Conservation (phyloP, 441 rosid species). For the Pelargonium fulgidum region DNA sequence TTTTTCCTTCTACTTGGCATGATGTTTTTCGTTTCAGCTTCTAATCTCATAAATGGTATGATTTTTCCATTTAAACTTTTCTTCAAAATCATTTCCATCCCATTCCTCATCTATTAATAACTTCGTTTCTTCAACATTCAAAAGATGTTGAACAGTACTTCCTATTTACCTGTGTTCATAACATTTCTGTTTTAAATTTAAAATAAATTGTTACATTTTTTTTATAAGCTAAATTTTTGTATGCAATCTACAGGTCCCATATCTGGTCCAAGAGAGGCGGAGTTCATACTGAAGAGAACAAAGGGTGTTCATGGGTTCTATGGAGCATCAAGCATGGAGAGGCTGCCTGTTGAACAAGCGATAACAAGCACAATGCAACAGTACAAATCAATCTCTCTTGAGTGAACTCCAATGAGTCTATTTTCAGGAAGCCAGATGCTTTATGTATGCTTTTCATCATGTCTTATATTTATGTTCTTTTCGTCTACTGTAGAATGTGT, state of each 20-base stretch:
- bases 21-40: constrained; percentile 7
- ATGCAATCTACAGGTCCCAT: constrained; percentile 62
- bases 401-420: constrained; percentile 30
- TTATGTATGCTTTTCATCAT: constrained; percentile 1
- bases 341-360: constrained; percentile 82
- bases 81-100: neutral
- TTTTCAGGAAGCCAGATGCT: neutral
- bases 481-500: neutral
- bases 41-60: neutral
- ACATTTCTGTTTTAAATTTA: neutral
- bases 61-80: neutral
- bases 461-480: constrained; percentile 2
- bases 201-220: neutral
- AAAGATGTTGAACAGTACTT: neutral
- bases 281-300: constrained; percentile 59
- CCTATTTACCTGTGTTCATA: neutral
- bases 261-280: constrained; percentile 73
- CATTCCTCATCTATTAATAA: no score
- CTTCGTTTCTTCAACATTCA: neutral
- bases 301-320: constrained; percentile 85
- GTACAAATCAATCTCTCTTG: constrained; percentile 65
- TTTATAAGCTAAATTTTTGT: neutral
- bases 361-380: constrained; percentile 60
- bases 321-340: constrained; percentile 98
- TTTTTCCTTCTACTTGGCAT: neutral